phyloP scores from a whole-genome alignment of 1,284 basidiomycete species.

The Microbotryum scabiosae region DNA sequence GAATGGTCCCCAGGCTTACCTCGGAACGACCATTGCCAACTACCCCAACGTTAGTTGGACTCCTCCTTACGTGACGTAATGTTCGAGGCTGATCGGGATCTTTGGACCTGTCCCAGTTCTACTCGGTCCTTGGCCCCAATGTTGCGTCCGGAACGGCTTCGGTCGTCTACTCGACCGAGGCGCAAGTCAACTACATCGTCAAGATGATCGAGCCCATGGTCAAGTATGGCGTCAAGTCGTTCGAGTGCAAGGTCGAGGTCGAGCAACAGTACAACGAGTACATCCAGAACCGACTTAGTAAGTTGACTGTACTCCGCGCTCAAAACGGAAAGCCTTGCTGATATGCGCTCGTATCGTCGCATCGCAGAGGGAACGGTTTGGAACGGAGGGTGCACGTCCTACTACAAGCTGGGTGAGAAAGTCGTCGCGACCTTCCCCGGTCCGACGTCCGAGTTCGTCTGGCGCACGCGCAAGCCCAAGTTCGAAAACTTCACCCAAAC shows the following conservation, averaged over 20 bases:
- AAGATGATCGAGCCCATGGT: constrained; percentile 16
- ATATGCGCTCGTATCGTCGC: not conserved
- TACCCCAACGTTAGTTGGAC: constrained; percentile 11
- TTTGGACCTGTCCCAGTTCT: not conserved
- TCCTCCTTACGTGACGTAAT: constrained; percentile 1
- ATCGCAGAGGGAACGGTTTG: constrained; percentile 21
- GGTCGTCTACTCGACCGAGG: constrained; percentile 18
- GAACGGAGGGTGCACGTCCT: constrained; percentile 20
- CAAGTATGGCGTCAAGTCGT: constrained; percentile 8
- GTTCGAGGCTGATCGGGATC: not conserved
- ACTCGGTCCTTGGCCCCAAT: constrained; percentile 2
- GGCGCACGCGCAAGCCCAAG: constrained; percentile 1
- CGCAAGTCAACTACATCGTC: constrained; percentile 19
- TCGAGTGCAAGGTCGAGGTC: constrained; percentile 11
- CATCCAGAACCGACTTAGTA: constrained; percentile 4
- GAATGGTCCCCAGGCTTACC: constrained; percentile 19
- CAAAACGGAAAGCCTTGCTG: not conserved
- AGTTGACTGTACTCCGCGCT: not conserved
- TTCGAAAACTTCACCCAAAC: constrained; percentile 5
- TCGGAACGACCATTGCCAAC: constrained; percentile 15
- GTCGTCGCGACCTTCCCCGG: constrained; percentile 17
- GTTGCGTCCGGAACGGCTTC: constrained; percentile 22
- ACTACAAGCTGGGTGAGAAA: constrained; percentile 17
- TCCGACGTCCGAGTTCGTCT: constrained; percentile 2
- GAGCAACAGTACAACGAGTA: constrained; percentile 13